Percentiles rank a stretch among this genome's conserved stretches.
Evolutionary conservation across 2,329 filamentous ascomycete species (phyloP).

Genomic region (Sordariomycetes sp.): DNA sequence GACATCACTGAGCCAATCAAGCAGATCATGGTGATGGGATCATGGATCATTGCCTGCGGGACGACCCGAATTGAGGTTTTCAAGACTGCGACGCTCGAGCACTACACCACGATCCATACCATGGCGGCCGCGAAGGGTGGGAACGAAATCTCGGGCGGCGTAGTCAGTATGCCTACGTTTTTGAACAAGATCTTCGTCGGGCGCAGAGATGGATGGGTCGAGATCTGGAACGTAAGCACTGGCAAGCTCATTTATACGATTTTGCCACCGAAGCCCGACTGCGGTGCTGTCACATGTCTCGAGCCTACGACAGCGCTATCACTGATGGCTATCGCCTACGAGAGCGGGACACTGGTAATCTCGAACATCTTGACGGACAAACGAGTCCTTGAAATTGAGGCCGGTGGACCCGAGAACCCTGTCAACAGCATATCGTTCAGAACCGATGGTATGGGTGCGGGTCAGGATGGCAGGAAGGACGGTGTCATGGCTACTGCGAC

Average conservation of each 20-base stretch:
- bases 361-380: slow-evolving; percentile 77
- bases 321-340: slow-evolving; percentile 80
- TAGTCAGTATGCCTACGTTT: slow-evolving; percentile 87
- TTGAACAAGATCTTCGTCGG: slow-evolving; percentile 94
- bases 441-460: slow-evolving; percentile 80
- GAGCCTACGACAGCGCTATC: slow-evolving; percentile 78
- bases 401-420: slow-evolving; percentile 53
- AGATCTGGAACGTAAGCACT: slow-evolving; percentile 96
- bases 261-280: slow-evolving; percentile 61
- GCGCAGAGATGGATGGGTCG: slow-evolving; percentile 76
- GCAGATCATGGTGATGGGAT: slow-evolving; percentile 74
- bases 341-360: slow-evolving; percentile 67
- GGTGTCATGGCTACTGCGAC: slow-evolving; percentile 94
- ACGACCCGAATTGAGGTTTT: slow-evolving; percentile 75
- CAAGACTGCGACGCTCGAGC: slow-evolving; percentile 74
- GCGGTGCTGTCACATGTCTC: slow-evolving; percentile 77
- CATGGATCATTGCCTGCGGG: slow-evolving; percentile 81
- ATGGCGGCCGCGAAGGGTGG: slow-evolving; percentile 46
- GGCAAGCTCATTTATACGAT: slow-evolving; percentile 88
- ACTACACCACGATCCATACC: slow-evolving; percentile 76
- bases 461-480: slow-evolving; percentile 72
- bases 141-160: slow-evolving; percentile 64
- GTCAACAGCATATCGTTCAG: slow-evolving; percentile 84
- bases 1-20: slow-evolving; percentile 62
- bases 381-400: slow-evolving; percentile 58